Evolutionary conservation across 2,329 filamentous ascomycete genomes (phyloP).

Genomic region (Diplodia mutila): DNA sequence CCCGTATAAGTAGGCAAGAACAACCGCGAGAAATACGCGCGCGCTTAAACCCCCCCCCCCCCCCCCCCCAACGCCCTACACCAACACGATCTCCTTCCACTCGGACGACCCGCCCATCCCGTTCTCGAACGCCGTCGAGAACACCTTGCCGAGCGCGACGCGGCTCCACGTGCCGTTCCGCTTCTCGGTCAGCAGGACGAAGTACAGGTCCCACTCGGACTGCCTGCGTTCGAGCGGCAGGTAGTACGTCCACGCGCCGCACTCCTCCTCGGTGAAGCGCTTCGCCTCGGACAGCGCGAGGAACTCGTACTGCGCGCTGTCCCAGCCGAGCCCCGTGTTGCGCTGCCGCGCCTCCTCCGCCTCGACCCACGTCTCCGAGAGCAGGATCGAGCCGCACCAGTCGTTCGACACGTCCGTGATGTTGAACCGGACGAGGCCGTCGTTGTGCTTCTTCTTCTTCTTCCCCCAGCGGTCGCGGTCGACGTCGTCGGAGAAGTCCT

Average conservation of each 20-base stretch:
- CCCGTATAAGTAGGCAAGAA: too few species aligned
- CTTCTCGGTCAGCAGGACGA: constrained; percentile 37
- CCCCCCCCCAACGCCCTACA: background rate
- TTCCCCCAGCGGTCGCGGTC: too few species aligned
- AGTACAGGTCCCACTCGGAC: constrained; percentile 42
- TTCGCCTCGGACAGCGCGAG: constrained; percentile 44
- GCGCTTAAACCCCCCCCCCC: too few species aligned
- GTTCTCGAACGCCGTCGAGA: constrained; percentile 35
- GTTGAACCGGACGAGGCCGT: constrained; percentile 32
- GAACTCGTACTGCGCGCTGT: constrained; percentile 31
- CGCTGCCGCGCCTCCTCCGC: background rate
- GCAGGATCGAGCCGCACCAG: constrained; percentile 40
- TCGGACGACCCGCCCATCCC: constrained; percentile 14
- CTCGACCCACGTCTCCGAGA: constrained; percentile 20
- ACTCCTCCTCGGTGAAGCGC: constrained; percentile 38
- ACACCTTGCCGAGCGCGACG: constrained; percentile 41
- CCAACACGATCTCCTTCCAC: constrained; percentile 36
- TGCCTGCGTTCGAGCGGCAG: constrained; percentile 39
- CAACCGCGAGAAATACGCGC: too few species aligned
- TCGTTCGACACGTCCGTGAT: constrained; percentile 37
- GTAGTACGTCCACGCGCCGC: constrained; percentile 41
- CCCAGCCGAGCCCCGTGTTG: background rate
- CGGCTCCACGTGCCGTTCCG: constrained; percentile 33
- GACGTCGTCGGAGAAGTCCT: too few species aligned
- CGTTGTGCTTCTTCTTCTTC: background rate